phyloP scores from a whole-genome alignment of 805 yeast species.

The Kuraishia floccosa region DNA sequence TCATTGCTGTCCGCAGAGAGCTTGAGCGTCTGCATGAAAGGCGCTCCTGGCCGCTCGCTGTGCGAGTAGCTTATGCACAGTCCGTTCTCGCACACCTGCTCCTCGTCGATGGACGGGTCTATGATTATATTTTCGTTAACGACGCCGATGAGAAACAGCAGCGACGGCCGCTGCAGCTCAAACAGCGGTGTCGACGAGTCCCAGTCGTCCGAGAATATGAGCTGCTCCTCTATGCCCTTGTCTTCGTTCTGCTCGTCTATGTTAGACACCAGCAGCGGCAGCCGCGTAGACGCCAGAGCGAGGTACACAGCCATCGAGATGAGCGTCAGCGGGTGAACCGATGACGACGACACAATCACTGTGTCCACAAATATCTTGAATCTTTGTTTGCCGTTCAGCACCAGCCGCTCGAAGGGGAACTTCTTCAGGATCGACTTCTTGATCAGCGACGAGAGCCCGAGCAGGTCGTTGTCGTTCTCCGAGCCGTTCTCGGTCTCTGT shows the following conservation, averaged over 20 bases:
- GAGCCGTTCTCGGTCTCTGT: conserved; percentile 69
- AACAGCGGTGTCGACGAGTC: conserved; percentile 39
- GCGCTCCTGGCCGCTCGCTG: too few species aligned
- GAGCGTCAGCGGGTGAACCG: conserved; percentile 45
- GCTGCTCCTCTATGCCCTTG: conserved; percentile 70
- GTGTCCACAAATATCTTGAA: conserved; percentile 75
- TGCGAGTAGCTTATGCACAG: conserved; percentile 61
- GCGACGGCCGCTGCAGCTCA: conserved; percentile 41
- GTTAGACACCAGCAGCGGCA: conserved; percentile 64
- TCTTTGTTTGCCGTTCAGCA: conserved; percentile 62
- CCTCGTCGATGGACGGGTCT: conserved; percentile 87
- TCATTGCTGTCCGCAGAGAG: conserved; percentile 37
- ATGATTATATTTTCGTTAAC: conserved; percentile 58
- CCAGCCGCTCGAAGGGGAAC: conserved; percentile 41
- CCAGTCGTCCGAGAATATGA: conserved; percentile 88
- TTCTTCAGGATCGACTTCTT: conserved; percentile 39
- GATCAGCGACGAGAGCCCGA: conserved; percentile 51
- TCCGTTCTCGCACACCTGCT: conserved; percentile 80
- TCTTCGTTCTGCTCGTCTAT: conserved; percentile 50
- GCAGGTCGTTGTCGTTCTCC: conserved; percentile 66
- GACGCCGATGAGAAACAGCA: conserved; percentile 65
- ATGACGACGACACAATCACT: conserved; percentile 69
- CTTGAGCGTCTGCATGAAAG: conserved; percentile 62
- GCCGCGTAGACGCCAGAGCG: conserved; percentile 67
- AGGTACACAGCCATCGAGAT: conserved; percentile 72